These are phyloP conservation scores for Trichosporon sp. DNA, from an alignment of 1,284 basidiomycete genomes.

Conservation along the genomic window DNA sequence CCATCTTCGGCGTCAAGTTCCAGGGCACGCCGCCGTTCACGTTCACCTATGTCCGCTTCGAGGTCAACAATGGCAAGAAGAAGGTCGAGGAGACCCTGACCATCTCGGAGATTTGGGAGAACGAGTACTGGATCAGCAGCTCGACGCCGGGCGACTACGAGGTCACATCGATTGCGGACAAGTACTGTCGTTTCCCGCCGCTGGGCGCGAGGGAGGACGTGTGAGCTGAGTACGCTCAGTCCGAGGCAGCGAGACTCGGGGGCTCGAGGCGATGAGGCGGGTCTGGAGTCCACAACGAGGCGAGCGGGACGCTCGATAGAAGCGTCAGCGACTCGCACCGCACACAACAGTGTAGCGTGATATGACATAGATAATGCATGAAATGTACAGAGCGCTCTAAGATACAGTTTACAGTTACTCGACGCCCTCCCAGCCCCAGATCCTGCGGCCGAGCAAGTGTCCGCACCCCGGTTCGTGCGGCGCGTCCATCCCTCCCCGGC, in stretches of 20 bases:
- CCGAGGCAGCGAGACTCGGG: neutral
- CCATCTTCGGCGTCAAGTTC: constrained; percentile 80
- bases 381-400: neutral
- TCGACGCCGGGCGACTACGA: constrained; percentile 72
- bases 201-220: constrained; percentile 31
- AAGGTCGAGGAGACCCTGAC: constrained; percentile 83
- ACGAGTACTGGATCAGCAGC: constrained; percentile 83
- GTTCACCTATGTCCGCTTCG: constrained; percentile 83
- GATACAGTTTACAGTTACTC: neutral
- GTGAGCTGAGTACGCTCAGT: neutral
- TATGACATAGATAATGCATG: constrained; percentile 10
- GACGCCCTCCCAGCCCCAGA: constrained; percentile 51
- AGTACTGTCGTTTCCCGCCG: constrained; percentile 79
- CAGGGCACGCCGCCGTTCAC: constrained; percentile 91
- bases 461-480: constrained; percentile 53
- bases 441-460: constrained; percentile 48
- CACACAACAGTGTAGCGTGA: neutral
- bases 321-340: too few species aligned
- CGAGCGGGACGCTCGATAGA: too few species aligned
- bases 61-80: constrained; percentile 37
- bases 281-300: too few species aligned
- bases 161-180: constrained; percentile 84
- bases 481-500: constrained; percentile 49
- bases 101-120: constrained; percentile 73
- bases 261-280: neutral